A percentile compares a stretch with the other conserved stretches of the same genome.
These are phyloP conservation scores for Pulchroboletus neoregius DNA, from an alignment of 1,284 basidiomycete genomes.

Conservation along the genomic window DNA sequence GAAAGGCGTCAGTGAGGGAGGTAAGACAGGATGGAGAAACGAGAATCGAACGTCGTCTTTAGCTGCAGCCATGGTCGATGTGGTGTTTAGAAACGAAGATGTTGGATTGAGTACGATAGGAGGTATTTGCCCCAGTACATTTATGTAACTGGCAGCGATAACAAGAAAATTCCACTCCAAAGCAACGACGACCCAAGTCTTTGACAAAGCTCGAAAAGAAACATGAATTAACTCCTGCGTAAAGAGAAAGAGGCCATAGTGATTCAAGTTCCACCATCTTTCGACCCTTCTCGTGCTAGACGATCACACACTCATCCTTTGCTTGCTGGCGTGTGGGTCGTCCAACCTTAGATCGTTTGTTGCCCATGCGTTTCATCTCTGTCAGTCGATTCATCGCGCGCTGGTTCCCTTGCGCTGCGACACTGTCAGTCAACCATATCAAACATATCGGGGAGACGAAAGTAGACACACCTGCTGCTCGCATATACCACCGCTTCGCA, in stretches of 20 bases:
- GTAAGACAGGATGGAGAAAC: neutral
- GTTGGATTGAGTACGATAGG: constrained; percentile 12
- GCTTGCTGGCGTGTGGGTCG: constrained; percentile 91
- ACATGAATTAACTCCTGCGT: neutral
- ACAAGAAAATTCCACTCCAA: neutral
- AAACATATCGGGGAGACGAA: too few species aligned
- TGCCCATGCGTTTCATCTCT: constrained; percentile 81
- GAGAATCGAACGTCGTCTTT: constrained; percentile 30
- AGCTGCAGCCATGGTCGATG: constrained; percentile 19
- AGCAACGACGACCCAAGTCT: neutral
- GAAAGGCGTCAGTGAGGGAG: constrained; percentile 7
- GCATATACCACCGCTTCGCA: constrained; percentile 98
- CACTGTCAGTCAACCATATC: constrained; percentile 12
- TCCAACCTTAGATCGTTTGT: constrained; percentile 65
- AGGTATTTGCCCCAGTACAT: constrained; percentile 6
- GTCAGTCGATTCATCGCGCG: constrained; percentile 93
- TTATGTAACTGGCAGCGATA: too few species aligned
- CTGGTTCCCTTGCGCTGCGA: constrained; percentile 86
- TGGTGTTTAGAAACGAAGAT: neutral
- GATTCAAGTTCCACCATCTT: constrained; percentile 1
- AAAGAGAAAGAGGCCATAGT: neutral
- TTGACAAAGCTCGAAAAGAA: too few species aligned
- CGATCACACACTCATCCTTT: constrained; percentile 86
- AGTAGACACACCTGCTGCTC: constrained; percentile 89
- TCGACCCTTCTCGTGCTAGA: constrained; percentile 36